Conservation (phyloP, 1,139 yeast species). For the Geotrichum phurueaensis region DNA sequence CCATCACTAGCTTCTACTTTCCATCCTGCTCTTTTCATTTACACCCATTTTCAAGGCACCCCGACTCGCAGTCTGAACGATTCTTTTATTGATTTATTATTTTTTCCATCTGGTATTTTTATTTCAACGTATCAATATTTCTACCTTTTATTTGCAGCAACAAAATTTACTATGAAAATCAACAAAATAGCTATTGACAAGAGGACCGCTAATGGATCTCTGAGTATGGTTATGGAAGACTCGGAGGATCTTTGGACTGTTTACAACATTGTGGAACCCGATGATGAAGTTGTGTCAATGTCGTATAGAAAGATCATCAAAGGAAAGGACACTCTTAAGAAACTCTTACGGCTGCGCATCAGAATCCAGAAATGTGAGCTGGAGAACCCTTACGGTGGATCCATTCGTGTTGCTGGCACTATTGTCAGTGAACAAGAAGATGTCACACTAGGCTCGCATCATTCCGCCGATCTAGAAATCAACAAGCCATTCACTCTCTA, state of each 20-base stretch:
- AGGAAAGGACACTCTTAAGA: slow-evolving; percentile 45
- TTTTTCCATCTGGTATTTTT: not conserved
- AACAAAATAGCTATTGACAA: not conserved
- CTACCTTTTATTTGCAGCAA: not conserved
- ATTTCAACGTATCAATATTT: not conserved
- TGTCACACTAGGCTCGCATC: slow-evolving; percentile 79
- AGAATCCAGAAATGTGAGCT: slow-evolving; percentile 65
- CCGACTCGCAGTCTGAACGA: too few relatives aligned
- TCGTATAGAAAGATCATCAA: slow-evolving; percentile 55
- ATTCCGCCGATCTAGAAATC: slow-evolving; percentile 76
- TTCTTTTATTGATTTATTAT: too few relatives aligned
- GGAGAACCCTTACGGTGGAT: slow-evolving; percentile 66
- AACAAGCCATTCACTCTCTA: slow-evolving; percentile 61
- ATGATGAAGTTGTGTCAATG: slow-evolving; percentile 65
- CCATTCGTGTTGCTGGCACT: slow-evolving; percentile 74
- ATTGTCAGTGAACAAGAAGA: slow-evolving; percentile 68
- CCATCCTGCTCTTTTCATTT: too few relatives aligned
- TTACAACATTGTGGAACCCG: slow-evolving; percentile 70
- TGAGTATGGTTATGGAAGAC: slow-evolving; percentile 73
- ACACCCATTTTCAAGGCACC: too few relatives aligned
- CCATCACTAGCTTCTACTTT: not conserved
- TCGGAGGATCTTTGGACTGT: slow-evolving; percentile 88
- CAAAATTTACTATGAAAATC: not conserved
- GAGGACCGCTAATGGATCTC: slow-evolving; percentile 47
- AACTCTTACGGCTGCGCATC: slow-evolving; percentile 50